Conservation (phyloP, 371 early-diverging fungal genomes). For the Mortierella sp. region DNA sequence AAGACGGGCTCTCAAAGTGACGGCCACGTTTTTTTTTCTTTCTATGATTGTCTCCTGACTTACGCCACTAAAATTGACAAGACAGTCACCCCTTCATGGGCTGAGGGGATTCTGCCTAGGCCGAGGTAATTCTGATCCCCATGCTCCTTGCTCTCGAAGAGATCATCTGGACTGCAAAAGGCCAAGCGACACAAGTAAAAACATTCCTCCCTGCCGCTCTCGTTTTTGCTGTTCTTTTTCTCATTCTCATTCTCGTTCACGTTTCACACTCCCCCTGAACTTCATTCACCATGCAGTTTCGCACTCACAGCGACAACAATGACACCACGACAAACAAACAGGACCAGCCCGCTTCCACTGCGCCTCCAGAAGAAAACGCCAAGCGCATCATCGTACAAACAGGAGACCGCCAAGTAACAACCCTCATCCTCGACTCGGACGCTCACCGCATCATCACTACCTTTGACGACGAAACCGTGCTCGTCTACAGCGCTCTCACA, state of each 20-base stretch:
- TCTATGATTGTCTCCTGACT: no score
- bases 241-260: not conserved
- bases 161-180: no score
- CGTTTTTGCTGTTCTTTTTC: not conserved
- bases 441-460: not conserved
- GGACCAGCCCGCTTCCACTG: not conserved
- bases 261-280: no score
- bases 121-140: no score
- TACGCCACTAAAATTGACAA: constrained; percentile 1
- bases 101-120: no score
- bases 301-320: not conserved
- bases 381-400: not conserved
- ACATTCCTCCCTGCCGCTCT: not conserved
- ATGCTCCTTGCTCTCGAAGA: no score
- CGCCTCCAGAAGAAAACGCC: not conserved
- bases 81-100: not conserved
- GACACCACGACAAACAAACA: not conserved
- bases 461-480: not conserved
- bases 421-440: not conserved
- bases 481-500: not conserved
- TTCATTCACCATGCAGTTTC: not conserved
- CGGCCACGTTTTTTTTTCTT: no score
- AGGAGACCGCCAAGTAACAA: not conserved
- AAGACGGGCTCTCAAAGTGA: not conserved
- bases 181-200: no score